Base-by-base conservation (phyloP, 257 asterid species). In the Solanum sejunctum region DNA sequence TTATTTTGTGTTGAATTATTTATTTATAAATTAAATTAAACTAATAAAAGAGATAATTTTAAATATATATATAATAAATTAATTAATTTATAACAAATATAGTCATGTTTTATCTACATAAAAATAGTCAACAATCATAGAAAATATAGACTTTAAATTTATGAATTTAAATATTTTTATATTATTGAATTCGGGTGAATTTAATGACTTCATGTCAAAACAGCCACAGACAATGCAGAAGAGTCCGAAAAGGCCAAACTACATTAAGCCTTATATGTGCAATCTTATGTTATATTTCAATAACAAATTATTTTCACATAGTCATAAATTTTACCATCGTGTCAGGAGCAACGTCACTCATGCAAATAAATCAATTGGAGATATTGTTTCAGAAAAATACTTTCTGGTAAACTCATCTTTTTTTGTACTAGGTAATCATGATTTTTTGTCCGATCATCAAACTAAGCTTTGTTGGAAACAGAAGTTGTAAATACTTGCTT, bases 61-160 rank as follows among this genome's bases (percentile, higher is more conserved):
- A 3, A 32, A 32, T 32, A 32, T 32, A 32, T 32, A 32, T 36
- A 36, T 0, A 36, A 36, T 36, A 36, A 36, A 36, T 32, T 32
- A 32, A 32, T 28, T 32, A 32, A 32, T 32, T 32, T 32, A 32
- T 3, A 28, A 32, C 36, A 32, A 1, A 32, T 32, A 32, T 32
- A 32, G 36, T 32, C 3, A 32, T 32, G 36, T 32, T 32, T 32
- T 32, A 32, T 32, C 3, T 32, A 32, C 0, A 32, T 32, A 32
- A 32, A 32, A 32, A 32, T 32, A 32, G 3, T 32, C 36, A 32
- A 32, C 3, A 32, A 2, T 32, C 36, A 32, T 7, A 2, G 6
- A 1, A 6, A 0, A n/a, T 60, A 10, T 1, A n/a, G 8, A 4
- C n/a, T n/a, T 10, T 4, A 0, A n/a, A n/a, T 10, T 60, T 20